phyloP scores from a whole-genome alignment of 257 asterid species.

The Jasminum sambac region DNA sequence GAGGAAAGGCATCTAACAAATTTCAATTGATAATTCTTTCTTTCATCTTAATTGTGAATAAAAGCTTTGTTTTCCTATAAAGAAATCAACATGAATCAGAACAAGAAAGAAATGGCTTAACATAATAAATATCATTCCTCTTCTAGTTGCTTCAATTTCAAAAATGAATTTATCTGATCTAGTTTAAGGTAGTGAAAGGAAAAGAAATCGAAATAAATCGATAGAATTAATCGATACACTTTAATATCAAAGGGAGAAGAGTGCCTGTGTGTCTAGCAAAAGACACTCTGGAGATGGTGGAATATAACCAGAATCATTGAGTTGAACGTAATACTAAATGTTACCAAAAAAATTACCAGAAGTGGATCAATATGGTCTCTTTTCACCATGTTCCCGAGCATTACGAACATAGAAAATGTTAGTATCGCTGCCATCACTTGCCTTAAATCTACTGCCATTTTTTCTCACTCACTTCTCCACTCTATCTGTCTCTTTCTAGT shows the following conservation, averaged over 20 bases:
- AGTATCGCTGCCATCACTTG: constrained; percentile 58
- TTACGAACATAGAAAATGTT: constrained; percentile 64
- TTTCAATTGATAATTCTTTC: neutral
- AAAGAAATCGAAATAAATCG: neutral
- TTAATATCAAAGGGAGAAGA: neutral
- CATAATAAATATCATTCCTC: neutral
- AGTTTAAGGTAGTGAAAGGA: neutral
- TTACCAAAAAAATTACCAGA: constrained; percentile 30
- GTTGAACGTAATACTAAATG: neutral
- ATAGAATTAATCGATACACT: neutral
- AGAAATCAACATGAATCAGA: neutral
- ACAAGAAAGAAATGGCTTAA: neutral
- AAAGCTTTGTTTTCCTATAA: neutral
- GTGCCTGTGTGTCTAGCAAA: neutral
- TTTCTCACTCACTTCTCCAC: constrained; percentile 1
- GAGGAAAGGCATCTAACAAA: neutral
- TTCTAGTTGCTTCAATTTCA: neutral
- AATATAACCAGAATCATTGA: neutral
- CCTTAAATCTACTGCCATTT: constrained; percentile 46
- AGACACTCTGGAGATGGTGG: neutral
- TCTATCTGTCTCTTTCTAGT: neutral
- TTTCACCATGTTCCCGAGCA: constrained; percentile 53
- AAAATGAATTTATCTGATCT: neutral
- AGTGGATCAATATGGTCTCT: constrained; percentile 60
- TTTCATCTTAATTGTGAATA: neutral